Percentiles rank a stretch among this genome's conserved stretches.
Evolutionary conservation across 768 basidiomycete genomes (phyloP).

Genomic region (Exsudoporus frostii): DNA sequence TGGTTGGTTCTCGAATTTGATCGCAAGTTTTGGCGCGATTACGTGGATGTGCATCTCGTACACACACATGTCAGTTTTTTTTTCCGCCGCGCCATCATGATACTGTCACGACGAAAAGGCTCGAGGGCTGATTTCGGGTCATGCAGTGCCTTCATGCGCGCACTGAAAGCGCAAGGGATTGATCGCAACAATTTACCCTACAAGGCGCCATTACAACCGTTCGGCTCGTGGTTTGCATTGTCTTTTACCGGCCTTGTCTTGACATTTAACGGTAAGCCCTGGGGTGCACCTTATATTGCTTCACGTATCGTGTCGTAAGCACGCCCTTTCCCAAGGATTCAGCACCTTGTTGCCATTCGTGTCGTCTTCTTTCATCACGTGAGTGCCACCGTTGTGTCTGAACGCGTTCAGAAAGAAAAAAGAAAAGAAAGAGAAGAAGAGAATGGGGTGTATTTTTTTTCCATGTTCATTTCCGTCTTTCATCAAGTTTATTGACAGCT

Average conservation of each 20-base stretch:
- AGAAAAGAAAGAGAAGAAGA: background rate
- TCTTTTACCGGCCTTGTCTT: conserved; percentile 50
- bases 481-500: conserved; percentile 11
- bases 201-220: conserved; percentile 62
- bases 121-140: background rate
- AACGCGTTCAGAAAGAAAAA: background rate
- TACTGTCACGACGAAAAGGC: conserved; percentile 2
- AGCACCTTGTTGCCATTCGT: conserved; percentile 38
- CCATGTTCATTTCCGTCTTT: conserved; percentile 27
- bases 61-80: conserved; percentile 28
- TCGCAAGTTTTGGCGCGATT: conserved; percentile 31
- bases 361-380: conserved; percentile 60
- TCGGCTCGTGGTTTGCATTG: conserved; percentile 58
- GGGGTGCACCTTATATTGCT: conserved; percentile 2
- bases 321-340: conserved; percentile 10
- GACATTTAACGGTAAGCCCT: conserved; percentile 48
- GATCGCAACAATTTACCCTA: conserved; percentile 44
- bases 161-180: conserved; percentile 36
- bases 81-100: background rate
- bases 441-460: too few relatives aligned
- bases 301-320: conserved; percentile 6
- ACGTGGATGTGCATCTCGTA: conserved; percentile 35
- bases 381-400: conserved; percentile 24
- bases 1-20: conserved; percentile 29
- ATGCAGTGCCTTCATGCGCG: conserved; percentile 20